phyloP scores from a whole-genome alignment of 331 rosid genomes.

The Malus hybrid region DNA sequence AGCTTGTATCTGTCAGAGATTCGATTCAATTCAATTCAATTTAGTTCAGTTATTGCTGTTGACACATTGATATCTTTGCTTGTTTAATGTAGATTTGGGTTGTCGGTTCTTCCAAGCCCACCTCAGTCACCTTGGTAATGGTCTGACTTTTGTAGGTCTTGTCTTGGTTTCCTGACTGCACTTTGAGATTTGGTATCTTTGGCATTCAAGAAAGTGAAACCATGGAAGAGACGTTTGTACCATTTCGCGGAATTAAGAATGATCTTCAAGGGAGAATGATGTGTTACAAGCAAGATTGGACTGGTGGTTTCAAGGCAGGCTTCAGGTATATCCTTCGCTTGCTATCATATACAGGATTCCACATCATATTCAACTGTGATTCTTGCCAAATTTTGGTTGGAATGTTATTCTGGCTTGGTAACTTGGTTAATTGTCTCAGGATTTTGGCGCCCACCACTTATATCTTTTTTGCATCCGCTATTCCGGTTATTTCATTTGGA shows the following conservation, averaged over 20 bases:
- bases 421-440: conserved; percentile 30
- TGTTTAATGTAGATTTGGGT: neutral
- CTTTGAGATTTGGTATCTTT: neutral
- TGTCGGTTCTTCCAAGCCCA: neutral
- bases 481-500: conserved; percentile 80
- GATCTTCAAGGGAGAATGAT: conserved; percentile 51
- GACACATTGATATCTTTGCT: neutral
- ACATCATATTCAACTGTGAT: neutral
- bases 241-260: conserved; percentile 60
- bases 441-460: conserved; percentile 79
- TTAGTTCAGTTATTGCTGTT: neutral
- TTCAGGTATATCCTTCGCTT: conserved; percentile 36
- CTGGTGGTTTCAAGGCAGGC: conserved; percentile 55
- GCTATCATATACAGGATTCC: neutral
- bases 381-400: conserved; percentile 6
- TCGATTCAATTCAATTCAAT: neutral
- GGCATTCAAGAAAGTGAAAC: conserved; percentile 8
- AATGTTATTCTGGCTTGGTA: neutral
- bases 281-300: conserved; percentile 79
- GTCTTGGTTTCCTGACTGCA: conserved; percentile 8
- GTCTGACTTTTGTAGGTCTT: neutral
- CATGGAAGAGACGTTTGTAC: conserved; percentile 79
- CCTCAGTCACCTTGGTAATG: neutral
- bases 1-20: neutral
- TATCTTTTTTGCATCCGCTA: conserved; percentile 78